Evolutionary conservation across 2,329 filamentous ascomycete species (phyloP).

Genomic region (Penicillium sp.): DNA sequence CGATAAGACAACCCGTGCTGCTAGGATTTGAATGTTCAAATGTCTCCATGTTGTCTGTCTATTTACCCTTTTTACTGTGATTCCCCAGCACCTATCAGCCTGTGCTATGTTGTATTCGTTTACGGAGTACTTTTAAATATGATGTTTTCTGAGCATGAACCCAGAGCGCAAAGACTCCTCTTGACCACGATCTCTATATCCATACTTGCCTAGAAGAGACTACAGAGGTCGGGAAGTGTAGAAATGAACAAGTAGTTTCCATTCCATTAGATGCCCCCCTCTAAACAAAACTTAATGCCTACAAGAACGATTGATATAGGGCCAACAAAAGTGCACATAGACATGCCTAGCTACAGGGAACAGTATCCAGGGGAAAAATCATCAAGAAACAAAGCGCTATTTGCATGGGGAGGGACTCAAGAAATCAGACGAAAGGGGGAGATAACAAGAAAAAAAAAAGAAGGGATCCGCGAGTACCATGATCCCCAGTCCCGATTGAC

Average conservation of each 20-base stretch:
- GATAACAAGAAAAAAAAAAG: constrained; percentile 3
- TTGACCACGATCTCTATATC: no score
- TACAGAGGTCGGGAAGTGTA: background rate
- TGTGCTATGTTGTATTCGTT: constrained; percentile 24
- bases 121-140: no score
- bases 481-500: background rate
- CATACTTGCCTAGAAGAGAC: no score
- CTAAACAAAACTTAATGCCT: background rate
- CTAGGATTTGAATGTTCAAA: constrained; percentile 30
- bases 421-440: constrained; percentile 6
- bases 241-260: background rate
- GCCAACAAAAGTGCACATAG: constrained; percentile 7
- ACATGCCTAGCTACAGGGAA: constrained; percentile 17
- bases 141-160: no score
- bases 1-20: constrained; percentile 58
- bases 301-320: background rate
- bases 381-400: constrained; percentile 22
- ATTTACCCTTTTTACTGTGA: constrained; percentile 20
- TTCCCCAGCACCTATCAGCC: constrained; percentile 28
- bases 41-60: constrained; percentile 2
- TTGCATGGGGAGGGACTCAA: constrained; percentile 14
- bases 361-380: constrained; percentile 8
- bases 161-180: no score
- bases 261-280: background rate
- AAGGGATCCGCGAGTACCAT: background rate